Evolutionary conservation across 139 green algal genomes (phyloP).

Genomic region (Chlorella ohadii): DNA sequence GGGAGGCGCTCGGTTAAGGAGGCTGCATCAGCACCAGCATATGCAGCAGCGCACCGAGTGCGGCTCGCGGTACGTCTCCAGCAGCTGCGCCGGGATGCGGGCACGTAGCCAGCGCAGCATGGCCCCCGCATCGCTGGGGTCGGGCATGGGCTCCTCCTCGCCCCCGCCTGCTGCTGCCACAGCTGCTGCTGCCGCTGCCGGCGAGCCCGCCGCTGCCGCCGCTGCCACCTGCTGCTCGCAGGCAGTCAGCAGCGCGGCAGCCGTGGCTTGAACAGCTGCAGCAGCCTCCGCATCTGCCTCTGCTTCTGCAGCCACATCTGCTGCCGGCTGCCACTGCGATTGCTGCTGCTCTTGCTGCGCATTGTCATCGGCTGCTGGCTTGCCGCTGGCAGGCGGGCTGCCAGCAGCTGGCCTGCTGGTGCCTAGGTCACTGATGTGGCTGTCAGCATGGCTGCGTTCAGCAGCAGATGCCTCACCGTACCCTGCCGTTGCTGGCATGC

Average conservation of each 20-base stretch:
- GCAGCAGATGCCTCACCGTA: not conserved
- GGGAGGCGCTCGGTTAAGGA: too few species aligned
- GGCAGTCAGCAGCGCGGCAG: not conserved
- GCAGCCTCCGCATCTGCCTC: not conserved
- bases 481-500: too few species aligned
- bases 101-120: conserved; percentile 25
- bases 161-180: not conserved
- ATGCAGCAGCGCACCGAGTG: not conserved
- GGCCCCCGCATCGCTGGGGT: not conserved
- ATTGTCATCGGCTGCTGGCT: not conserved
- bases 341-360: not conserved
- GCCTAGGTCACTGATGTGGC: not conserved
- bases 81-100: conserved; percentile 14
- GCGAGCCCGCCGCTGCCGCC: not conserved
- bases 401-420: not conserved
- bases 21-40: too few species aligned
- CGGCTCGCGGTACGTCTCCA: conserved; percentile 26
- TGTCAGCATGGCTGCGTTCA: not conserved
- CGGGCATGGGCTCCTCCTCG: conserved; percentile 3
- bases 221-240: not conserved
- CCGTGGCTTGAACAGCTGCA: not conserved
- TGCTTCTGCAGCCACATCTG: not conserved
- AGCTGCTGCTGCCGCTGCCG: not conserved
- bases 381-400: not conserved
- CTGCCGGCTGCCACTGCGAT: not conserved